Evolutionary conservation across 1,284 basidiomycete species (phyloP), one percentile per base, ranked within the genome.

Genomic region (Pyrrhoderma noxium): DNA sequence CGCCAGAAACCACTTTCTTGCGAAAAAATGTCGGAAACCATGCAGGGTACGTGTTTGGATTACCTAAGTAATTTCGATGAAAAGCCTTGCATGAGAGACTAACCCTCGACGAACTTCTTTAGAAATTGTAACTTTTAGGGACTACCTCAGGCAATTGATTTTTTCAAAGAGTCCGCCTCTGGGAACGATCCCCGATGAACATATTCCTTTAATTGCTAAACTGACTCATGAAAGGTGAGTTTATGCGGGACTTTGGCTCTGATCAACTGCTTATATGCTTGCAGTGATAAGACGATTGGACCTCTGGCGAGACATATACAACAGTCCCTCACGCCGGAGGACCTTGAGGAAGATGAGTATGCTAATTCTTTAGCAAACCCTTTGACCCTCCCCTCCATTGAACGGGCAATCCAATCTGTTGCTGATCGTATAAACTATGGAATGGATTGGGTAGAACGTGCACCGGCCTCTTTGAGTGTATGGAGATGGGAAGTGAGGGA

Each of bases 401-500:
- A 89, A 61, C 67, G 70, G 47, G 75, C 80, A 2, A 79, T 90
- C 45, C 79, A 76, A 60, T 62, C 67, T 11, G 64, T 83, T 4
- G 76, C 85, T 53, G 70, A 65, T 43, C 80, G 88, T 18, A 75
- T 75, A 31, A 89, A 91, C 61, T 91, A 90, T 60, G 89, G 89
- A 0, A 66, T 89, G 7, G 79, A 87, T 48, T 67, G 67, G 2
- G 60, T 66, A 11, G 62, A 66, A 48, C 85, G 75, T 61, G 60
- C 71, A 14, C 78, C 83, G 8, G 76, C 82, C 3, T 66, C 73
- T 18, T 65, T 88, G 31, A 83, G 79, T 58, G 68, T 89, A n/a
- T 94, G 90, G 90, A 73, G 91, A 55, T 93, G 91, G 91, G 91
- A 94, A 62, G 81, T 86, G 5, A 81, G 75, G 57, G 73, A 80